These are phyloP conservation scores for Huntiella omanensis DNA, from an alignment of 2,329 filamentous ascomycete genomes.

Conservation along the genomic window DNA sequence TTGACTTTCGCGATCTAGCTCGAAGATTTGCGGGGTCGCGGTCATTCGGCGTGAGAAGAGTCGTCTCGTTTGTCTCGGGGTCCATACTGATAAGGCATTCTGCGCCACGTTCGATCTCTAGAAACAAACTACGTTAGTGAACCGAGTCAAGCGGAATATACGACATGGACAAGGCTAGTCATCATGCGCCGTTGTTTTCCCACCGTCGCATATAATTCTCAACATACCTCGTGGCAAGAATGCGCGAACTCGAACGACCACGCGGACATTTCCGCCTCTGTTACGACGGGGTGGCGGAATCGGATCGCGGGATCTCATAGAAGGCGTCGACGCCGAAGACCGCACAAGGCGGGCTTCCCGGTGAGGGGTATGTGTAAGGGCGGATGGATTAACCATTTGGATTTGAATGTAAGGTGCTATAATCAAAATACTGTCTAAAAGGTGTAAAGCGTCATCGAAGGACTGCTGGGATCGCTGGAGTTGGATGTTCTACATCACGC, in stretches of 20 bases:
- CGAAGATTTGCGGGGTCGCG: slow-evolving; percentile 31
- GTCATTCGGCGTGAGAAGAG: slow-evolving; percentile 50
- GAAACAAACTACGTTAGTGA: background rate
- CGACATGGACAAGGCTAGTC: background rate
- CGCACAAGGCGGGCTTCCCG: slow-evolving; percentile 22
- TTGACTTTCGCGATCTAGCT: slow-evolving; percentile 45
- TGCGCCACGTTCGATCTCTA: slow-evolving; percentile 65
- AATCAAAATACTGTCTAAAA: slow-evolving; percentile 20
- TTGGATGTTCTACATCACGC: slow-evolving; percentile 22
- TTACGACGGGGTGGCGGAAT: slow-evolving; percentile 37
- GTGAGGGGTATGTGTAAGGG: slow-evolving; percentile 26
- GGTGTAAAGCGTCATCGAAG: slow-evolving; percentile 12
- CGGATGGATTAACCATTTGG: slow-evolving; percentile 22
- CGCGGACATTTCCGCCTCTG: slow-evolving; percentile 57
- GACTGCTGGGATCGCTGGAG: slow-evolving; percentile 17
- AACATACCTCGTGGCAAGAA: slow-evolving; percentile 58
- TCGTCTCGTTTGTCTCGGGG: slow-evolving; percentile 68
- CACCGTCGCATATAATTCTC: slow-evolving; percentile 10
- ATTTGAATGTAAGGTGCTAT: slow-evolving; percentile 19
- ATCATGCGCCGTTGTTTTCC: no score
- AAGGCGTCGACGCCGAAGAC: slow-evolving; percentile 63
- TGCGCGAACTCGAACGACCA: slow-evolving; percentile 63
- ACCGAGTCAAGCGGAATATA: background rate
- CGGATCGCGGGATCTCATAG: slow-evolving; percentile 53
- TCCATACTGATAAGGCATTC: slow-evolving; percentile 87